Evolutionary conservation across 1,284 basidiomycete species (phyloP), one percentile per base, ranked within the genome.

Genomic region (Lignosus rhinocerotis): DNA sequence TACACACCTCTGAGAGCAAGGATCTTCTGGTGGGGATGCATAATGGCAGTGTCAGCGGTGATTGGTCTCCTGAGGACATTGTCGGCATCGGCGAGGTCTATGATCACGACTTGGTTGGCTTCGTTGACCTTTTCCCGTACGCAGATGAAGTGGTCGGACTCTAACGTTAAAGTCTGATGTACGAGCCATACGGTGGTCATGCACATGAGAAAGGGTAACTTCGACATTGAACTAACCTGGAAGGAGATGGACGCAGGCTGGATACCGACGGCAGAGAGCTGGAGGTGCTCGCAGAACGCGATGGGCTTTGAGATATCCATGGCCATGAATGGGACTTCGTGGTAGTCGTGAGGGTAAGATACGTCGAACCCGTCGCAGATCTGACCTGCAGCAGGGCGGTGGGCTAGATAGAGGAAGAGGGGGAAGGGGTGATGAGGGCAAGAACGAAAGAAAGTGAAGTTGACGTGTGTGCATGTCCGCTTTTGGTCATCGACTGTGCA

Each of bases 11-110:
- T 96, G 61, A 99, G 78, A 10, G 97, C 97, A 60, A 99, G 87
- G 75, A 99, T 95, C 85, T 98, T 98, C 80, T 97, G 88, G 67
- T 87, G 85, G 30, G 94, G 94, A 75, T 98, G 96, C 96, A 99
- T 99, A 71, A 99, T 98, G 63, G 97, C 96, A 57, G 93, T 96
- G 76, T 99, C 97, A 16, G 86, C 97, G 25, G 93, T 94, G 72
- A 99, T 99, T 59, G 97, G 97, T 72, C 97, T 83, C 67, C 97
- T 88, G 66, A 98, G 88, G 67, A 98, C 89, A 88, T 96, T 94
- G 79, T 96, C 96, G 70, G 94, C 92, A 74, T 98, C 93, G 59
- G 90, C 82, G 63, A 98, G 88, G 85, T 97, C 95, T 71, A 98
- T 92, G 72, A 98, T 98, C 72, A 97, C 94, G 64, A 98, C 95